Percentiles rank a stretch among this genome's conserved stretches.
Evolutionary conservation across 192 early-diverging fungal species (phyloP).

Genomic region (Backusella parvicylindrica): DNA sequence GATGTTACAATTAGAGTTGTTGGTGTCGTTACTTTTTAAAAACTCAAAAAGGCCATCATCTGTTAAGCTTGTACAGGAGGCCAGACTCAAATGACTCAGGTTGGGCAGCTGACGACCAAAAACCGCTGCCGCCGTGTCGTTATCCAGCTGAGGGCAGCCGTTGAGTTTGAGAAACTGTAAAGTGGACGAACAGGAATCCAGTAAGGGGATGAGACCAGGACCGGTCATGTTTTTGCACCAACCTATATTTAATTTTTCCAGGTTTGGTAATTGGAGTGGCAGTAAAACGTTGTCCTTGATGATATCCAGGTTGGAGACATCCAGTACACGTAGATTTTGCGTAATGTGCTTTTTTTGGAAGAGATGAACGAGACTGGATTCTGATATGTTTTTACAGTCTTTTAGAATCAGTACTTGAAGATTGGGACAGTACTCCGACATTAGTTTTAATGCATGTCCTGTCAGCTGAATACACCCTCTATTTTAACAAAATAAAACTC

Average conservation of each 20-base stretch:
- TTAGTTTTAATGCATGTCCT: conserved; percentile 16
- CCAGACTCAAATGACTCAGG: conserved; percentile 41
- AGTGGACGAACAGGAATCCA: conserved; percentile 33
- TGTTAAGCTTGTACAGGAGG: conserved; percentile 37
- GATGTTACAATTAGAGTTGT: conserved; percentile 7
- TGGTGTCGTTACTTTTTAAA: conserved; percentile 1
- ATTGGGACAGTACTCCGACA: conserved; percentile 37
- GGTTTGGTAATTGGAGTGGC: conserved; percentile 33
- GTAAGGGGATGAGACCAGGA: conserved; percentile 25
- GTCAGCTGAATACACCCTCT: conserved; percentile 44
- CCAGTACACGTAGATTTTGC: conserved; percentile 33
- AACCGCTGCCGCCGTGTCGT: conserved; percentile 33
- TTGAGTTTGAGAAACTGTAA: conserved; percentile 40
- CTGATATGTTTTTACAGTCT: conserved; percentile 37
- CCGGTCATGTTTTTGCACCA: conserved; percentile 52
- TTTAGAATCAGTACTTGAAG: conserved; percentile 32
- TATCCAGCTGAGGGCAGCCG: conserved; percentile 42
- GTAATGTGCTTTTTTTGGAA: conserved; percentile 25
- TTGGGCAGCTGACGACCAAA: conserved; percentile 35
- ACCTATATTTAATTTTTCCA: conserved; percentile 41
- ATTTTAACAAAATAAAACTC: not conserved
- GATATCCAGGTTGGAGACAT: conserved; percentile 36
- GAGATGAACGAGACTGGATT: conserved; percentile 37
- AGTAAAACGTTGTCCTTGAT: conserved; percentile 42
- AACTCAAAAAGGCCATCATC: conserved; percentile 38